Evolutionary conservation across 164 flowering plant genomes (phyloP).

Genomic region (Stephania japonica): DNA sequence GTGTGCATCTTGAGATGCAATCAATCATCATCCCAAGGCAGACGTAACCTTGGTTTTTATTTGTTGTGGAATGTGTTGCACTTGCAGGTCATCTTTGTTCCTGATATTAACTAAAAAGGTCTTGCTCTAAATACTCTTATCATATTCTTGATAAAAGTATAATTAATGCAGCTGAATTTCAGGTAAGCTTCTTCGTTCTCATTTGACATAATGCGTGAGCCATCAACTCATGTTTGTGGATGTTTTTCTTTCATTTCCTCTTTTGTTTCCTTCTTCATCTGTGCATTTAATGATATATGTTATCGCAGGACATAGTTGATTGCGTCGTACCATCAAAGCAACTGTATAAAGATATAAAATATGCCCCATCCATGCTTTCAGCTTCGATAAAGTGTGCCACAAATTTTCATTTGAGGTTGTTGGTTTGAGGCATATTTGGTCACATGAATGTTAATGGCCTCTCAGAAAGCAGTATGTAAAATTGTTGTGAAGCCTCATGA

Average conservation of each 20-base stretch:
- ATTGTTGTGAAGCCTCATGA: not conserved
- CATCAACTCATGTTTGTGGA: not conserved
- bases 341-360: not conserved
- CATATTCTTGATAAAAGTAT: not conserved
- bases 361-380: not conserved
- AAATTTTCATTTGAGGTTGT: not conserved
- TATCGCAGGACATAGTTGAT: not conserved
- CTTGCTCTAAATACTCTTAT: not conserved
- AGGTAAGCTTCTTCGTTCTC: not conserved
- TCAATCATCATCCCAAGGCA: not conserved
- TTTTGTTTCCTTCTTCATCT: not conserved
- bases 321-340: not conserved
- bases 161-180: not conserved
- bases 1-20: not conserved
- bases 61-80: not conserved
- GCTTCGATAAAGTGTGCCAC: not conserved
- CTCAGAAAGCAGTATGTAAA: not conserved
- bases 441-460: not conserved
- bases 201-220: not conserved
- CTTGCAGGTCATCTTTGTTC: not conserved
- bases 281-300: not conserved
- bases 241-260: not conserved
- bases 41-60: not conserved
- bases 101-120: not conserved
- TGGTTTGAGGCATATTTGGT: not conserved